Percentiles rank a stretch among this genome's conserved stretches.
phyloP scores from a whole-genome alignment of 805 yeast species.

The Blastobotrys peoriensis region DNA sequence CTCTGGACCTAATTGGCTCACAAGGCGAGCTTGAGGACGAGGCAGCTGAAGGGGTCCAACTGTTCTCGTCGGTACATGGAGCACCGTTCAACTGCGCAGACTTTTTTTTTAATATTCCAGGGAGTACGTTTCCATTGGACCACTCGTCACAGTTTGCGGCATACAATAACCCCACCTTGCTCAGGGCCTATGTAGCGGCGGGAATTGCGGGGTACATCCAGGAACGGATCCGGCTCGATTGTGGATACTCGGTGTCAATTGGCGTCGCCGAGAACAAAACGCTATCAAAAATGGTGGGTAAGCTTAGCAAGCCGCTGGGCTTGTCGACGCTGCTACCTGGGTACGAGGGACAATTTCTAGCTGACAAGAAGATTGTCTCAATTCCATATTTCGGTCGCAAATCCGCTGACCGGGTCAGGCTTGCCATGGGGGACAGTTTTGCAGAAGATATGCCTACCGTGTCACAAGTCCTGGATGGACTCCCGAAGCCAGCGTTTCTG shows the following conservation, averaged over 20 bases:
- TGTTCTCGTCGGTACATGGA: background rate
- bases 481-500: background rate
- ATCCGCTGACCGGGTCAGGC: conserved; percentile 13
- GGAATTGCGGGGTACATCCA: conserved; percentile 23
- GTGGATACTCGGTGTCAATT: conserved; percentile 27
- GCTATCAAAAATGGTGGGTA: conserved; percentile 27
- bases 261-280: conserved; percentile 27
- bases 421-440: background rate
- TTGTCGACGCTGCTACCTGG: conserved; percentile 25
- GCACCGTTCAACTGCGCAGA: conserved; percentile 19
- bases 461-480: background rate
- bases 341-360: conserved; percentile 20
- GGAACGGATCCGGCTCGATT: conserved; percentile 22
- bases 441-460: conserved; percentile 1
- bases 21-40: conserved; percentile 20
- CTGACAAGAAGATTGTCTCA: conserved; percentile 8
- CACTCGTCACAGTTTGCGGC: conserved; percentile 3
- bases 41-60: background rate
- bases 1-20: conserved; percentile 7
- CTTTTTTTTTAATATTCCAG: conserved; percentile 25
- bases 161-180: background rate
- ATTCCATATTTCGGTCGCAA: conserved; percentile 28
- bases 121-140: conserved; percentile 17
- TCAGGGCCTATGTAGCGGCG: conserved; percentile 25
- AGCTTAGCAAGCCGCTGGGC: conserved; percentile 28